Evolutionary conservation across 257 asterid species (phyloP), one percentile per base, ranked within the genome.

Genomic region (Jasminum sambac): DNA sequence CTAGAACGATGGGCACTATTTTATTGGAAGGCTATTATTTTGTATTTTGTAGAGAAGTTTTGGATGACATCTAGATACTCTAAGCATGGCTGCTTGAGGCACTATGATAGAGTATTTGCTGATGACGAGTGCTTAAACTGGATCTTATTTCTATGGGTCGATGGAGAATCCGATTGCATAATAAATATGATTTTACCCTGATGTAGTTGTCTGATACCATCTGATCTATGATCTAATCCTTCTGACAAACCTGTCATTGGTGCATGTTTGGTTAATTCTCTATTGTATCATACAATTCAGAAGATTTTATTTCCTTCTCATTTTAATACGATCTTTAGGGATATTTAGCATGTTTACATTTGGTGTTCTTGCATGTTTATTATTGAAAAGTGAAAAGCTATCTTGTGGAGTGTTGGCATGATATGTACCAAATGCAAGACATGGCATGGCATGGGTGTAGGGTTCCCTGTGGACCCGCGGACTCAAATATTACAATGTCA

Each of bases 21-120:
- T 38, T 62, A 7, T 69, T 39, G 63, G 64, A 25, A 72, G 52
- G 58, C 71, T 19, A 9, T 63, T 40, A 36, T 34, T 70, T 48
- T 30, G 36, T 30, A 5, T 55, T 59, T 64, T 70, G 40, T 70
- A 77, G 78, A 19, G 13, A 69, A 62, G 34, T 40, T 68, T 64
- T 60, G 74, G 60, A 37, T 44, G 74, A 48, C 24, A 64, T 19
- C 26, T 14, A 58, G 68, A 63, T 37, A 67, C 11, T 67, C 14
- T 11, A 55, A 21, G 62, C 34, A 21, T 21, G 62, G 62, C 62
- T 55, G 62, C 62, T 55, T 23, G 62, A 55, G 30, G 36, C 62
- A 21, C 36, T 8, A 19, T 21, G 62, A 55, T 19, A 23, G 2
- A 55, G 34, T 55, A 10, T 23, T 50, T 50, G 21, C 34, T 14